phyloP scores from a whole-genome alignment of 371 early-diverging fungal genomes.

The Dinochytrium kinnereticum region DNA sequence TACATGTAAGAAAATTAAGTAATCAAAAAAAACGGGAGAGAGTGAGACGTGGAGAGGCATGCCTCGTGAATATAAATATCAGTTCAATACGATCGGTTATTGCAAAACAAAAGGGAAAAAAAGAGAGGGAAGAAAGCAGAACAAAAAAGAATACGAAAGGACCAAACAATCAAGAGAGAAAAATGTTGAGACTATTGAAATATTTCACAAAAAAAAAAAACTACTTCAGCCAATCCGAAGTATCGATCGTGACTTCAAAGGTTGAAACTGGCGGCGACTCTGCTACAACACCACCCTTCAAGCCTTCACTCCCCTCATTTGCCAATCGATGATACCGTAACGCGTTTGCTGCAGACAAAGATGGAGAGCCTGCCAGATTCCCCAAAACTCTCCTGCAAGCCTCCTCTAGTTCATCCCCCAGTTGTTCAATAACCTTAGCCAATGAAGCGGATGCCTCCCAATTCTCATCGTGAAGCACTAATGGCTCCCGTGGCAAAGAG shows the following conservation, averaged over 20 bases:
- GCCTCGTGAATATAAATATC: no score
- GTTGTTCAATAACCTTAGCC: not conserved
- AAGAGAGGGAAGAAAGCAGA: not conserved
- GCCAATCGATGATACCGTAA: not conserved
- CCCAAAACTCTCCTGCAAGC: not conserved
- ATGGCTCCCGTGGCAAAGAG: no score
- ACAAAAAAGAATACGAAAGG: not conserved
- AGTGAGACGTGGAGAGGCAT: no score
- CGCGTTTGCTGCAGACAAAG: not conserved
- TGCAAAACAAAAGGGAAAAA: not conserved
- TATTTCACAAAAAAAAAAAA: not conserved
- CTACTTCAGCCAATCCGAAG: constrained; percentile 8
- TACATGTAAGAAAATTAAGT: no score
- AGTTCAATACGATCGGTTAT: no score
- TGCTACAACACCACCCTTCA: not conserved
- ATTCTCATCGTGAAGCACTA: not conserved
- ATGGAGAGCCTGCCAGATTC: not conserved
- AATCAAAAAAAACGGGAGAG: no score
- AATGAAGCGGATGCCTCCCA: not conserved
- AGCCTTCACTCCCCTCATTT: not conserved
- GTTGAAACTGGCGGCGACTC: not conserved
- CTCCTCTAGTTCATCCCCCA: constrained; percentile 10
- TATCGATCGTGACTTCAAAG: constrained; percentile 4
- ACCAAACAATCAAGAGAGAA: not conserved
- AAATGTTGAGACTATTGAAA: no score